A percentile compares a stretch with the other conserved stretches of the same genome.
Evolutionary conservation across 2,329 filamentous ascomycete genomes (phyloP).

Genomic region (Myriangium duriaei): DNA sequence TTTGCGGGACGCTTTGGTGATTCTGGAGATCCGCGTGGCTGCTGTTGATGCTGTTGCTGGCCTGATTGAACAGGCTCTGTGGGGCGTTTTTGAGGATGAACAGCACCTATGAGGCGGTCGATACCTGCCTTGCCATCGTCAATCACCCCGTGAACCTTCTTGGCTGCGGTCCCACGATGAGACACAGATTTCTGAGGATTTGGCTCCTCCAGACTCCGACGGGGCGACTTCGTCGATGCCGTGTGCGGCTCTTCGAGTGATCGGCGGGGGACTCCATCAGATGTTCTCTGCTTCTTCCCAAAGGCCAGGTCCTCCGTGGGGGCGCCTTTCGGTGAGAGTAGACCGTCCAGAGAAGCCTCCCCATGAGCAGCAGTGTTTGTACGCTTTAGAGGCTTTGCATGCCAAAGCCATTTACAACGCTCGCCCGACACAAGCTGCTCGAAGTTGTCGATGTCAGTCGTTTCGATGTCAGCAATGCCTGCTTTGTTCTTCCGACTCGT

Average conservation of each 20-base stretch:
- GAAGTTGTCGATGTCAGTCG: conserved; percentile 75
- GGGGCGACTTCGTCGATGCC: neutral
- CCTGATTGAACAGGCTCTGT: neutral
- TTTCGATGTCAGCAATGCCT: conserved; percentile 86
- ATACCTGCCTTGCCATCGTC: conserved; percentile 7
- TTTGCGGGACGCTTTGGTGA: neutral
- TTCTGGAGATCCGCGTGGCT: neutral
- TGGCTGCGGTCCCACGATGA: conserved; percentile 2
- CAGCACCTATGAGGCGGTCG: conserved; percentile 4
- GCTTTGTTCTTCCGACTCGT: conserved; percentile 73
- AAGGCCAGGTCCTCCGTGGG: neutral
- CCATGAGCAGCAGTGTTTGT: conserved; percentile 10
- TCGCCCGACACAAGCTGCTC: conserved; percentile 67
- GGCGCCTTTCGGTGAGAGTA: neutral
- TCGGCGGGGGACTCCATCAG: neutral
- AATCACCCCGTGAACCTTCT: conserved; percentile 5
- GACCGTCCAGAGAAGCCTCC: conserved; percentile 10
- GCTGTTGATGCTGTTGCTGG: neutral
- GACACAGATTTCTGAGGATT: neutral
- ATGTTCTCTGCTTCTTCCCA: neutral
- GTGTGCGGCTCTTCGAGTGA: conserved; percentile 2
- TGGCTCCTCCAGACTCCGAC: conserved; percentile 7
- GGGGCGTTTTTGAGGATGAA: conserved; percentile 3
- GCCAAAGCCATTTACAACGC: conserved; percentile 86
- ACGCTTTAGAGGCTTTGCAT: conserved; percentile 68